Evolutionary conservation across 306 rosid genomes (phyloP), one percentile per base, ranked within the genome.

Genomic region (Calophaca sinica): DNA sequence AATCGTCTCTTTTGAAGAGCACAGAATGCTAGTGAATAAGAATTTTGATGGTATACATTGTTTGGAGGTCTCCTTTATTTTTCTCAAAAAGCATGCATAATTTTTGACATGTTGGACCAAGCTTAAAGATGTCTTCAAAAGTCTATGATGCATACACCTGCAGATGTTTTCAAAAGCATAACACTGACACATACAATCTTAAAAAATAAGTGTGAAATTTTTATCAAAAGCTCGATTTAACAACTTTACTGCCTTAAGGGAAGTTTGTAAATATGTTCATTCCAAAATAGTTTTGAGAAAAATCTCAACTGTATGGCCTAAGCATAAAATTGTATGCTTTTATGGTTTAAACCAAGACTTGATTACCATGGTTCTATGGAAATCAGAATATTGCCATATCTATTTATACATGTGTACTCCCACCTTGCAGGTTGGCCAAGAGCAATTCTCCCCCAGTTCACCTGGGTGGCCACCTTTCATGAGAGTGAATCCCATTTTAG

Each of bases 401-500:
- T 75, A 32, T 49, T 81, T 53, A 54, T 65, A 28, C 45, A 3
- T 52, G 62, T 75, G 48, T 59, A 33, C 55, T 53, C 62, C 72
- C 71, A 78, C 82, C 64, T 79, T 80, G 72, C 87, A 91, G 98
- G 93, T 94, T 14, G 97, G 97, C 64, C 97, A 94, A 86, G 98
- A 94, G 73, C 97, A 91, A 68, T 94, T 94, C 82, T 91, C 94
- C 45, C 98, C 98, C 65, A 94, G 98, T 82, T 94, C 98, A 74
- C 84, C 85, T 48, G 96, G 98, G 33, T 94, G 98, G 98, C 98
- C 97, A 64, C 84, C 96, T 75, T 90, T 94, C 79, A 94, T 94
- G 98, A 88, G 98, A 81, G 97, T 94, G 82, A 91, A 94, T 85
- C 97, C 98, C 68, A 90, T 94, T 83, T 84, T 94, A 83, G 96